Evolutionary conservation across 805 yeast genomes (phyloP).

Genomic region (Teunomyces aglyptinius): DNA sequence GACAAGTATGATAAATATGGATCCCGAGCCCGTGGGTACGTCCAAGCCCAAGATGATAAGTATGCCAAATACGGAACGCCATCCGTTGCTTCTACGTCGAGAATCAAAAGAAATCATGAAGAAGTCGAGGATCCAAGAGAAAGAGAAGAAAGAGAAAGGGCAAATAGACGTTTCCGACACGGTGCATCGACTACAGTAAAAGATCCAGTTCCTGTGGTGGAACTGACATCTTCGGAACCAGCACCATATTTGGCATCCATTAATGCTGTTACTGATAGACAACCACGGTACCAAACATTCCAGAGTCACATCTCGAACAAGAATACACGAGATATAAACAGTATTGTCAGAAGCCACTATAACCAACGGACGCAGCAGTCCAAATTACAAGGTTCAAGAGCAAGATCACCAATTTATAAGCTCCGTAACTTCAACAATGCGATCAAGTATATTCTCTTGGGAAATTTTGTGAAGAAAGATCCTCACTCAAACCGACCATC

Average conservation of each 20-base stretch:
- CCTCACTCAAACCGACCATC: constrained; percentile 18
- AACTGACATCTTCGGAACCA: constrained; percentile 5
- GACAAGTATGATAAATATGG: constrained; percentile 44
- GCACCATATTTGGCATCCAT: constrained; percentile 3
- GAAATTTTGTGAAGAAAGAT: constrained; percentile 52
- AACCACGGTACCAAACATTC: constrained; percentile 32
- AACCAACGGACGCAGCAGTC: constrained; percentile 78
- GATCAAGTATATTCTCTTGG: constrained; percentile 80
- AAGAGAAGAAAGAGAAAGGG: background rate
- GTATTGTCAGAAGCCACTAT: constrained; percentile 77
- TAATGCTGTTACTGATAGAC: background rate
- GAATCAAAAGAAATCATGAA: constrained; percentile 9
- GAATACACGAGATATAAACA: constrained; percentile 49
- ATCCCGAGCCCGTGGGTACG: constrained; percentile 8
- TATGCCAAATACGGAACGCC: constrained; percentile 17
- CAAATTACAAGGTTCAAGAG: constrained; percentile 56
- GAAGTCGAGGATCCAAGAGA: constrained; percentile 5
- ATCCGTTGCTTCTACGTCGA: background rate
- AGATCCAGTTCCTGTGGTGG: background rate
- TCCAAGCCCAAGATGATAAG: constrained; percentile 9
- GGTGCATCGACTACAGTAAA: background rate
- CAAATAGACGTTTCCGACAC: constrained; percentile 1
- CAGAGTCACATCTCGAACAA: constrained; percentile 35
- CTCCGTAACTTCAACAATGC: constrained; percentile 89
- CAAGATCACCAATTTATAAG: constrained; percentile 79